Conservation (phyloP, 2,329 filamentous ascomycete species). For the Amauroascus niger region DNA sequence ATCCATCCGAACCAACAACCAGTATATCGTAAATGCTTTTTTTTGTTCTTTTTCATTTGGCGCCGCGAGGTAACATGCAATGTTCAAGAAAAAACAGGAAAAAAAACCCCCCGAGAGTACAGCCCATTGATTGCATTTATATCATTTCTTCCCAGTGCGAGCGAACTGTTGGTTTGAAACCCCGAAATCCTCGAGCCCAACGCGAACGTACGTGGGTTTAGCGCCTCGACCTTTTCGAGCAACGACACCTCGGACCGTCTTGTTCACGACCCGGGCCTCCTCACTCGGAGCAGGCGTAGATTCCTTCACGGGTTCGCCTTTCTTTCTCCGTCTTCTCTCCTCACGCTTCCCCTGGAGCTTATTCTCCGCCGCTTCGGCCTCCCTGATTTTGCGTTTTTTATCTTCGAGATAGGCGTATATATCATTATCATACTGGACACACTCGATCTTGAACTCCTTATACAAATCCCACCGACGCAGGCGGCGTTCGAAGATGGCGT, state of each 20-base stretch:
- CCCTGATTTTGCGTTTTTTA: slow-evolving; percentile 4
- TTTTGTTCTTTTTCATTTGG: background rate
- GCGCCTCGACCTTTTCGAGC: slow-evolving; percentile 13
- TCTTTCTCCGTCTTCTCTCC: background rate
- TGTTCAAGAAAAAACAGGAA: background rate
- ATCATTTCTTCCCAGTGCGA: background rate
- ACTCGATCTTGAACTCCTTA: slow-evolving; percentile 14
- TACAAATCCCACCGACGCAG: slow-evolving; percentile 15
- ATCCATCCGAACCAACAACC: too few relatives aligned
- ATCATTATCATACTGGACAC: slow-evolving; percentile 15
- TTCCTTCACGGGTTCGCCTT: background rate
- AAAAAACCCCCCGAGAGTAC: background rate
- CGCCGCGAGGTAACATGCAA: background rate
- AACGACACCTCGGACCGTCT: slow-evolving; percentile 14
- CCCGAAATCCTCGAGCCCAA: slow-evolving; percentile 15
- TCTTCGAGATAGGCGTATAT: slow-evolving; percentile 14
- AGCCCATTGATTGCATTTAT: background rate
- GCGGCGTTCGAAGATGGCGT: slow-evolving; percentile 16
- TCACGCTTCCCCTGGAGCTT: background rate
- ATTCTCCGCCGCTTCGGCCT: background rate
- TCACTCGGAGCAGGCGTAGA: background rate
- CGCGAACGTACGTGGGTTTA: slow-evolving; percentile 12
- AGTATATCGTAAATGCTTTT: background rate
- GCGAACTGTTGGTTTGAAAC: slow-evolving; percentile 10
- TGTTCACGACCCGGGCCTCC: slow-evolving; percentile 8